Evolutionary conservation across 2,329 filamentous ascomycete genomes (phyloP).

Genomic region (Pezicula neosporulosa): DNA sequence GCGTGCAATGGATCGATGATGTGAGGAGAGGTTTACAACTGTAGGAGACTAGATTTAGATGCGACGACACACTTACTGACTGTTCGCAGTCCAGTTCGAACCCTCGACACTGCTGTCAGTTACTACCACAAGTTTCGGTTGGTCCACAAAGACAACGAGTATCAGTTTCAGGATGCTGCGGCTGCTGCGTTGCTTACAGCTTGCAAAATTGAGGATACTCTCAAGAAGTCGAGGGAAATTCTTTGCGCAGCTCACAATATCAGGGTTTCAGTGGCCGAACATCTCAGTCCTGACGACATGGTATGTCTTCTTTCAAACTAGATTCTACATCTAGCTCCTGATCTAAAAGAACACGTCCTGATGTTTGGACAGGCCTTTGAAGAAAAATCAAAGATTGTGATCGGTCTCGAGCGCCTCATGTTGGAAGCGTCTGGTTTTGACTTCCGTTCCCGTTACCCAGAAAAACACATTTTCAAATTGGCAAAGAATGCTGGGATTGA

Average conservation of each 20-base stretch:
- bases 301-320: slow-evolving; percentile 41
- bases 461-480: slow-evolving; percentile 81
- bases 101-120: slow-evolving; percentile 85
- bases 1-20: slow-evolving; percentile 84
- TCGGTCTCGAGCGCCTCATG: slow-evolving; percentile 87
- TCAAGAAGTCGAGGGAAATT: slow-evolving; percentile 95
- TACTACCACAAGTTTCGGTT: slow-evolving; percentile 95
- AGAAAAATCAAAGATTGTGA: slow-evolving; percentile 71
- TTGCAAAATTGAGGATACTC: slow-evolving; percentile 96
- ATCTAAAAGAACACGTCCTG: neutral
- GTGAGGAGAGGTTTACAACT: slow-evolving; percentile 76
- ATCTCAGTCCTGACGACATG: slow-evolving; percentile 76
- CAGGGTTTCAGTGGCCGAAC: slow-evolving; percentile 58
- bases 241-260: slow-evolving; percentile 87
- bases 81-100: slow-evolving; percentile 70
- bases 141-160: slow-evolving; percentile 79
- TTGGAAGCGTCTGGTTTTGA: slow-evolving; percentile 93
- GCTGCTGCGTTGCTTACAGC: slow-evolving; percentile 86
- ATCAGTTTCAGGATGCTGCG: slow-evolving; percentile 82
- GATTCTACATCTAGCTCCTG: neutral
- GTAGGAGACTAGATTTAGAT: slow-evolving; percentile 44
- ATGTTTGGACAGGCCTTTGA: slow-evolving; percentile 66
- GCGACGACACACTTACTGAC: neutral
- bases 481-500: slow-evolving; percentile 43
- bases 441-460: slow-evolving; percentile 84